Conservation (phyloP, 306 rosid genomes). For the Sindora glabra region DNA sequence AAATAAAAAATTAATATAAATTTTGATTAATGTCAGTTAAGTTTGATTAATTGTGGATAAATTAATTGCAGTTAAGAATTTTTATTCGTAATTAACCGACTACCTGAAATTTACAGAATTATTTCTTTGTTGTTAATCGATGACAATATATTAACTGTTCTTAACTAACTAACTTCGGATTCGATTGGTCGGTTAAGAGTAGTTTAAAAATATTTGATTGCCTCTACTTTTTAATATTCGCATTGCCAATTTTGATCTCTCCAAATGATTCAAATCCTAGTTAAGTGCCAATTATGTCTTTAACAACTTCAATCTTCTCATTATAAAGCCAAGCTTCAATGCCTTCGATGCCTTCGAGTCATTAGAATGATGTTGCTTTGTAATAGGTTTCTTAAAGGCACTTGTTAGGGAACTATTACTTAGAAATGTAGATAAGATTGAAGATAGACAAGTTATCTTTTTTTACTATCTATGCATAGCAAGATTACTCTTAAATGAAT, state of each 20-base stretch:
- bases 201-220: no score
- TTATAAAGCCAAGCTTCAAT: slow-evolving; percentile 44
- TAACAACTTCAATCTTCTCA: slow-evolving; percentile 41
- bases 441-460: slow-evolving; percentile 32
- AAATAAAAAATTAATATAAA: no score
- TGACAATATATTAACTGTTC: no score
- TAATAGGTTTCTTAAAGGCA: slow-evolving; percentile 41
- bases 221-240: no score
- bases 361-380: slow-evolving; percentile 67
- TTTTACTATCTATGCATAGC: slow-evolving; percentile 31
- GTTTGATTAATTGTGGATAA: no score
- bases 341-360: slow-evolving; percentile 64
- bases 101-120: no score
- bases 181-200: no score
- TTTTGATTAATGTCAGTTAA: no score
- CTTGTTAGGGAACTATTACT: slow-evolving; percentile 18
- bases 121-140: no score
- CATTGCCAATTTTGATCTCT: slow-evolving; percentile 61
- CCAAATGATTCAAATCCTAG: slow-evolving; percentile 46
- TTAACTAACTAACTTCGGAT: no score
- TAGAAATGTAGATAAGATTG: slow-evolving; percentile 18
- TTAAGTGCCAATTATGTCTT: slow-evolving; percentile 44
- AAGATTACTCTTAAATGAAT: slow-evolving; percentile 30
- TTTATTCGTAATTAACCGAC: no score
- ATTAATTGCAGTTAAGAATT: no score